Percentiles rank a stretch among this genome's conserved stretches.
Conservation (phyloP, 306 rosid genomes). For the Prunus dulcis region DNA sequence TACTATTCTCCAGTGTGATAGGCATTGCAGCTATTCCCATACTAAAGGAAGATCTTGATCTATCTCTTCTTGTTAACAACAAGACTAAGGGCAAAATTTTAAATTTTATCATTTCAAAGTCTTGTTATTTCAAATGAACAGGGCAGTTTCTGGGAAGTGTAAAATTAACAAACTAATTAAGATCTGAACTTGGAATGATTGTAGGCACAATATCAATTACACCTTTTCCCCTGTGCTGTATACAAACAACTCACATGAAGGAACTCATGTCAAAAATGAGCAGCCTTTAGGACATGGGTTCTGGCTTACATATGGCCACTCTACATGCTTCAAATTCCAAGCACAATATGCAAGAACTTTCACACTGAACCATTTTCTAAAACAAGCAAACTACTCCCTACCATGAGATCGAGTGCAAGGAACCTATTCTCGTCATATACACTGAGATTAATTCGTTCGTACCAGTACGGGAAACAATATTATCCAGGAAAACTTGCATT, state of each 20-base stretch:
- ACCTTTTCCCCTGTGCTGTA: too few relatives aligned
- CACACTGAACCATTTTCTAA: not conserved
- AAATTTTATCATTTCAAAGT: not conserved
- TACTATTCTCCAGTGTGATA: not conserved
- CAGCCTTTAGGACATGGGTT: not conserved
- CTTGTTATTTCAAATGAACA: not conserved
- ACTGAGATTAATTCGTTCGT: not conserved
- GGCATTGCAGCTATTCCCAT: not conserved
- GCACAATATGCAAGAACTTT: not conserved
- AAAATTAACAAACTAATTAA: not conserved
- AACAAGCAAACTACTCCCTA: not conserved
- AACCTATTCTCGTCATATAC: not conserved
- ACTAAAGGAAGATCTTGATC: too few relatives aligned
- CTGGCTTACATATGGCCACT: not conserved
- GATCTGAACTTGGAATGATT: not conserved
- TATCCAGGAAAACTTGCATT: not conserved
- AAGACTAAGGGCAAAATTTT: not conserved
- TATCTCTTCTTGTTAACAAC: not conserved
- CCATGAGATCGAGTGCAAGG: not conserved
- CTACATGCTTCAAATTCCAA: not conserved
- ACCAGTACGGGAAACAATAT: not conserved
- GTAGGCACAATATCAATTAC: not conserved
- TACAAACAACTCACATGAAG: not conserved
- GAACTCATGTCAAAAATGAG: not conserved
- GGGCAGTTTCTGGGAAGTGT: not conserved